Evolutionary conservation across 2,329 filamentous ascomycete species (phyloP), one percentile per base, ranked within the genome.

Genomic region (Amylocarpus encephaloides): DNA sequence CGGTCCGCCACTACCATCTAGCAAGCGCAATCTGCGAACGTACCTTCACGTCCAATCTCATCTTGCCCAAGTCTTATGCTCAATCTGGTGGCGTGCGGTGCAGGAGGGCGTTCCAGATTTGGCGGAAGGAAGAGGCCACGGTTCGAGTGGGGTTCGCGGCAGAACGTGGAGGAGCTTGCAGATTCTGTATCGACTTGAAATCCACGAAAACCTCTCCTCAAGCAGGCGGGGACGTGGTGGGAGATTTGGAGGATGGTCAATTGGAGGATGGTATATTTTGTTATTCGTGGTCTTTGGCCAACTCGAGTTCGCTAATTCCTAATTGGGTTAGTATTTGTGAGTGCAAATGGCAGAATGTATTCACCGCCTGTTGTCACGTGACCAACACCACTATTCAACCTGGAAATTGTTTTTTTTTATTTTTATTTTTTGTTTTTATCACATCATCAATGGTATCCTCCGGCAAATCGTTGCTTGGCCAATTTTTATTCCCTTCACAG

Each of bases 1-100:
- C 41, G 32, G 40, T 49, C 39, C 46, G 48, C 39, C 30, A 46
- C 46, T 35, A 11, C n/a, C 15, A 11, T 26, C n/a, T 47, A 51
- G 12, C 13, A 15, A 46, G 45, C 44, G 10, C 18, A 36, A 54
- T 48, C 16, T 11, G 19, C 36, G 26, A 48, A 59, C 70, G 56
- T 68, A 80, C 77, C 76, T 80, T 80, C 42, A 81, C 72, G 66
- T 81, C 77, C 64, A 81, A 72, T 62, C 75, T 75, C 78, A 81
- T 81, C 47, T 59, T 73, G 67, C 34, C 34, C 45, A 43, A 43
- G 19, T 40, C 36, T 48, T 56, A 58, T 52, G 50, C 53, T 48
- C 29, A 29, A 7, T 44, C 43, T 49, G 35, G 26, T 35, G 49
- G 46, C 30, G 53, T 52, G 56, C 56, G 58, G 56, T 52, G 36